Conservation (phyloP, 2,329 filamentous ascomycete genomes). For the Aureobasidium vineae region DNA sequence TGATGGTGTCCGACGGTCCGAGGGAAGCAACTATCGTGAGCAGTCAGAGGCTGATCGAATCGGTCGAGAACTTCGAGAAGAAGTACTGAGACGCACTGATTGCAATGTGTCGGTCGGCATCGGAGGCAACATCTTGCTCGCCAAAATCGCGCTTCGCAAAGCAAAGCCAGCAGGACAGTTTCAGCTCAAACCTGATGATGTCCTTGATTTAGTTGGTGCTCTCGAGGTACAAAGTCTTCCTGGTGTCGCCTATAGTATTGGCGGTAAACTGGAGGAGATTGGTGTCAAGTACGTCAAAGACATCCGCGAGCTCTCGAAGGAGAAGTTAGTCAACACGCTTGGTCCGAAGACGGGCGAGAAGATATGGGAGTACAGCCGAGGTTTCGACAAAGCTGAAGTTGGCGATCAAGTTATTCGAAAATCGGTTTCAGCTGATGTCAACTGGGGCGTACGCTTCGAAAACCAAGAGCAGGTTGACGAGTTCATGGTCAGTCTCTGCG, state of each 20-base stretch:
- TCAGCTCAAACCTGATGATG: constrained; percentile 78
- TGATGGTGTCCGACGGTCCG: constrained; percentile 62
- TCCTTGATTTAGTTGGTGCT: constrained; percentile 71
- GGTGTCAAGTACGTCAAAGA: constrained; percentile 81
- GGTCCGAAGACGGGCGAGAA: constrained; percentile 93
- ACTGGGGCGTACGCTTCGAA: constrained; percentile 95
- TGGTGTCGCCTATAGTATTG: constrained; percentile 88
- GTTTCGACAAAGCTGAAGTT: constrained; percentile 81
- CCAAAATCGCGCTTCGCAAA: constrained; percentile 84
- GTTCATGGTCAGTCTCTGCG: constrained; percentile 80
- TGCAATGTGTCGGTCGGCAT: constrained; percentile 93
- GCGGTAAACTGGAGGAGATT: constrained; percentile 82
- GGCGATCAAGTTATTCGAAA: constrained; percentile 84
- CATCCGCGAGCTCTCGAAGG: constrained; percentile 71
- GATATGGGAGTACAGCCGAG: constrained; percentile 84
- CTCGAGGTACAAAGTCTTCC: constrained; percentile 79
- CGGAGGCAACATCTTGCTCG: constrained; percentile 83
- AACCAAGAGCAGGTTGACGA: constrained; percentile 91
- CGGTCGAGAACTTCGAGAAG: constrained; percentile 63
- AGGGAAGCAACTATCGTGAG: constrained; percentile 71
- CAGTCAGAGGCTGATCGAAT: constrained; percentile 75
- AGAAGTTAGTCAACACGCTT: constrained; percentile 68
- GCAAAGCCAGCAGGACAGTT: constrained; percentile 94
- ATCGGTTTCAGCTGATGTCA: constrained; percentile 95
- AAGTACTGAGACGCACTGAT: constrained; percentile 70